phyloP scores from a whole-genome alignment of 228 moss, liverwort and hornwort species.

The Sphagnum fallax region DNA sequence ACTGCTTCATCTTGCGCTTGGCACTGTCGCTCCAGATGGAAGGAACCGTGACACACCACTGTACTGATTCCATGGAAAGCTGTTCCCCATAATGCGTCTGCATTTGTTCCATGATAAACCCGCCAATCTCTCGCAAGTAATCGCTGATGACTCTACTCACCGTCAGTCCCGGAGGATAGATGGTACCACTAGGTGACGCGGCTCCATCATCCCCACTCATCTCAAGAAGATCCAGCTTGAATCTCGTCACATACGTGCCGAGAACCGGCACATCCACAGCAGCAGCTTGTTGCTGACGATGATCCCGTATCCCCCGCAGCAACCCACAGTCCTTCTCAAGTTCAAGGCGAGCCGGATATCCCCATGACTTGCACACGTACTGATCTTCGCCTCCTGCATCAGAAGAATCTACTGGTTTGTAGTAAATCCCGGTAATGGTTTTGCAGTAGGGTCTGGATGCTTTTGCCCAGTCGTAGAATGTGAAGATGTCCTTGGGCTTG shows the following conservation, averaged over 20 bases:
- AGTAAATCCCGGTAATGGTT: constrained; percentile 39
- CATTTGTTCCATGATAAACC: constrained; percentile 16
- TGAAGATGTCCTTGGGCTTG: constrained; percentile 10
- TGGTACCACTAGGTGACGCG: background rate
- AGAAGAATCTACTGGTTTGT: constrained; percentile 1
- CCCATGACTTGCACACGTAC: constrained; percentile 16
- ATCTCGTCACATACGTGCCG: constrained; percentile 18
- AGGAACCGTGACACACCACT: constrained; percentile 65
- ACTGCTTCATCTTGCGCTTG: constrained; percentile 42
- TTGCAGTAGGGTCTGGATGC: constrained; percentile 23
- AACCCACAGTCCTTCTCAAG: constrained; percentile 3
- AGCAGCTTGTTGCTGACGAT: too few species aligned
- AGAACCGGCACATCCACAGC: too few species aligned
- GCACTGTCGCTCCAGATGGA: constrained; percentile 58
- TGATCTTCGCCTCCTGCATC: too few species aligned
- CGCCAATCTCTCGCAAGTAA: constrained; percentile 26
- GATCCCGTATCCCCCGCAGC: too few species aligned
- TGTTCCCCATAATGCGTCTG: constrained; percentile 13
- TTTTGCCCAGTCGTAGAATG: constrained; percentile 17
- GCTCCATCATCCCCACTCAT: constrained; percentile 13
- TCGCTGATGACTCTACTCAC: constrained; percentile 26
- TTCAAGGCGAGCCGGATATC: constrained; percentile 31
- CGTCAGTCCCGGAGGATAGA: constrained; percentile 27
- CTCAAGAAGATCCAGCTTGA: constrained; percentile 35
- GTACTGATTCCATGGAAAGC: constrained; percentile 16